Evolutionary conservation across 495 filamentous ascomycete species (phyloP).

Genomic region (Aspergillus heteromorphus): DNA sequence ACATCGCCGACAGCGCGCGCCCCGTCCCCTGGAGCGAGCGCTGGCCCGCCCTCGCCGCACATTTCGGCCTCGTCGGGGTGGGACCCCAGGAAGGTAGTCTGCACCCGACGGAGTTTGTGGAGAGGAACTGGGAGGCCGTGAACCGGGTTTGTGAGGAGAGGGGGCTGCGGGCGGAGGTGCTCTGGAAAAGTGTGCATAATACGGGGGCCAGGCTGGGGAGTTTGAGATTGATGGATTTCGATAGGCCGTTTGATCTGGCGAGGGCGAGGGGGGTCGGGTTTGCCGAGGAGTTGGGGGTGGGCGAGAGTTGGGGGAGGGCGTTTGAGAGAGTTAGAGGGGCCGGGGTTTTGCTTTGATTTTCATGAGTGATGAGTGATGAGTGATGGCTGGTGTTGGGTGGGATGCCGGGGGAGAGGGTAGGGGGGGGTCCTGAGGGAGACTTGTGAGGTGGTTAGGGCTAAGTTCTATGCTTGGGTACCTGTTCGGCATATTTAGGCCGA

Average conservation of each 20-base stretch:
- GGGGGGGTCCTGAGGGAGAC: too few relatives aligned
- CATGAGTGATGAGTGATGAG: too few relatives aligned
- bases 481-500: too few relatives aligned
- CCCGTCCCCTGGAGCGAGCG: constrained; percentile 17
- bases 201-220: constrained; percentile 7
- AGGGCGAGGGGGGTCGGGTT: constrained; percentile 6
- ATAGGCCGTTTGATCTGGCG: constrained; percentile 9
- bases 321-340: too few relatives aligned
- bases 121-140: constrained; percentile 1
- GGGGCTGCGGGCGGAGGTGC: constrained; percentile 6
- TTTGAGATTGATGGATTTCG: constrained; percentile 13
- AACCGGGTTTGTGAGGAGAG: constrained; percentile 4
- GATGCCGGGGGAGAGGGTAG: too few relatives aligned
- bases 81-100: not conserved
- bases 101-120: not conserved
- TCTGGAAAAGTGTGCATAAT: constrained; percentile 10
- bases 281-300: constrained; percentile 8
- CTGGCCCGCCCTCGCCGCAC: constrained; percentile 22
- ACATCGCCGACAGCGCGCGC: constrained; percentile 20
- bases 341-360: too few relatives aligned
- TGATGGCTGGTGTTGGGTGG: too few relatives aligned
- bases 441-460: too few relatives aligned
- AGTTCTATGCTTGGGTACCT: too few relatives aligned
- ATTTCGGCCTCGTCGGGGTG: constrained; percentile 22
- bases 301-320: too few relatives aligned